Base-by-base conservation (phyloP, 176 grass and related monocot genomes). In the Oryza coarctata region DNA sequence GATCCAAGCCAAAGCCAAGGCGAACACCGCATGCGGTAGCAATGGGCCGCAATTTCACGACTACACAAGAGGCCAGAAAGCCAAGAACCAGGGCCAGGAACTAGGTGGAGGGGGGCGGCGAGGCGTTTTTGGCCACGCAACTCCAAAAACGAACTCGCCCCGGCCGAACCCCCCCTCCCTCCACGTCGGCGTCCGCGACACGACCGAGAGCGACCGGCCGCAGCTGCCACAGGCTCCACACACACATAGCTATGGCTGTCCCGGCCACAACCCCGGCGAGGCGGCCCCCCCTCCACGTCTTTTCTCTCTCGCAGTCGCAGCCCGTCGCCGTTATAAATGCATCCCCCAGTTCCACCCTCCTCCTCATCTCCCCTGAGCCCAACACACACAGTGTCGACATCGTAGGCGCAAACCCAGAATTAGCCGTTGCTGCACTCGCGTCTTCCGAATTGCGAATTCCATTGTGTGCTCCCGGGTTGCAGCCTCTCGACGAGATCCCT, bases 251-350 rank as follows among this genome's bases (percentile, higher is more conserved):
- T 10, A 60, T 60, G 55, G 55, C 49, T 23, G 79, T 52, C 77
- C 44, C 64, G 64, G 52, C 82, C 77, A 85, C 82, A 89, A 12
- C 71, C 87, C 77, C 87, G 82, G 87, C 77, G 77, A 71, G 18
- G 20, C 6, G 50, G 17, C 12, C 36, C 75, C 20, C 55, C 18
- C 39, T 79, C 61, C 87, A 22, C n/a, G 35, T 39, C 43, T 20
- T 7, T 7, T 17, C 23, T 1, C 61, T 6, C 50, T 4, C 50
- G 2, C 3, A 20, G 7, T 0, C 52, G 10, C 47, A 39, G 14
- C 35, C 52, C 65, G 55, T 71, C 33, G 72, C 83, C 64, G 65
- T 72, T 86, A 89, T 85, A 89, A 86, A 66, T 72, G 82, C 57
- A 22, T 32, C 38, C 9, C 66, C 0, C 30, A 33, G 32, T n/a